phyloP scores from a whole-genome alignment of 768 basidiomycete species.

The Mrakia hoshinonis region DNA sequence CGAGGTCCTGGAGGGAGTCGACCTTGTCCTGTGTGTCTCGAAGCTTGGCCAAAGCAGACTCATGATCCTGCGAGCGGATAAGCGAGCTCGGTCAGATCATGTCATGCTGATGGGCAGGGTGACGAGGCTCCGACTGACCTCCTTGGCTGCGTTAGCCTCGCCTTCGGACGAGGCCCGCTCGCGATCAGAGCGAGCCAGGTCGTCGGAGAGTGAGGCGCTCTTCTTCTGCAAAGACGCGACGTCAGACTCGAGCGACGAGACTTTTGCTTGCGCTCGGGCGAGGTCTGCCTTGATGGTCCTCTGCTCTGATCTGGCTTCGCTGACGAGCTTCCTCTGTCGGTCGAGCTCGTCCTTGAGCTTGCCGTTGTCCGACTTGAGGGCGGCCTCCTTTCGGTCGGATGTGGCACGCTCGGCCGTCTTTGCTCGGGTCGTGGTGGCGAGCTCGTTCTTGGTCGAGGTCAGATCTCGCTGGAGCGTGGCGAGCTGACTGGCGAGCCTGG shows the following conservation, averaged over 20 bases:
- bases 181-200: not conserved
- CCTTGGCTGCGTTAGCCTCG: conserved; percentile 39
- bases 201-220: not conserved
- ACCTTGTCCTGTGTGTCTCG: conserved; percentile 14
- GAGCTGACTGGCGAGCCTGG: conserved; percentile 4
- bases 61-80: not conserved
- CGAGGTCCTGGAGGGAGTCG: conserved; percentile 10
- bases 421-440: not conserved
- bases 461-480: not conserved
- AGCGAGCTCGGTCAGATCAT: not conserved
- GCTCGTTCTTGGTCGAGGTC: not conserved
- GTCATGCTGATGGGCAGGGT: not conserved
- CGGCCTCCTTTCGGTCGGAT: conserved; percentile 1
- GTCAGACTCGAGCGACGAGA: not conserved
- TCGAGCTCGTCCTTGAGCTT: conserved; percentile 10
- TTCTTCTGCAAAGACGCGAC: conserved; percentile 13
- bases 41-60: not conserved
- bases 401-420: conserved; percentile 1
- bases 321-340: not conserved
- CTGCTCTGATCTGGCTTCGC: conserved; percentile 4
- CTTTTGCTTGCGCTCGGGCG: not conserved
- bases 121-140: not conserved
- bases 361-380: not conserved
- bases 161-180: conserved; percentile 27
- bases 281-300: not conserved